Conservation (phyloP, 2,329 filamentous ascomycete species). For the Exserohilum rostratum region DNA sequence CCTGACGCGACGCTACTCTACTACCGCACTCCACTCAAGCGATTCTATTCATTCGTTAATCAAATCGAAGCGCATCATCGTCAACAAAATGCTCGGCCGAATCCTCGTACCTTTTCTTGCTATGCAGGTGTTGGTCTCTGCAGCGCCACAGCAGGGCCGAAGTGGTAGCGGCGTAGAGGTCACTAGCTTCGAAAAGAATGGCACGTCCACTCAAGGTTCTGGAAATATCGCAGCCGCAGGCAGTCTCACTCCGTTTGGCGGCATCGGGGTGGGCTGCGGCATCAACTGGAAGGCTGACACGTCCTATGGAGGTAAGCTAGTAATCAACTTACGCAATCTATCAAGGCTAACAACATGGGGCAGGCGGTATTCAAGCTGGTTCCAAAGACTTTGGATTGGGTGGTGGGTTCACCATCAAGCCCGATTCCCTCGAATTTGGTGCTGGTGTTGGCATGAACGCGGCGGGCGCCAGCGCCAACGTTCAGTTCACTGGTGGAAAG, state of each 20-base stretch:
- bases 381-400: conserved; percentile 16
- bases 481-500: conserved; percentile 13
- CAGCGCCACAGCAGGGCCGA: conserved; percentile 3
- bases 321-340: not conserved
- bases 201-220: conserved; percentile 10
- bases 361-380: conserved; percentile 17
- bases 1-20: no score
- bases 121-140: conserved; percentile 7
- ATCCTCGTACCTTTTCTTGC: conserved; percentile 1
- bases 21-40: not conserved
- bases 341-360: not conserved
- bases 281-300: conserved; percentile 14
- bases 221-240: conserved; percentile 17
- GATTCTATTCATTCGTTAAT: not conserved
- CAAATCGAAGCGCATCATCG: not conserved
- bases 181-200: conserved; percentile 11
- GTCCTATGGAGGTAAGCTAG: conserved; percentile 13
- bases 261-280: conserved; percentile 17
- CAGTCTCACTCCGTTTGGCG: conserved; percentile 12
- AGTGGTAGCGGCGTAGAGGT: conserved; percentile 3
- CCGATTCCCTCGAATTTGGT: conserved; percentile 3
- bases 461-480: conserved; percentile 9
- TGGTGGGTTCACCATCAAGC: conserved; percentile 15
- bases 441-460: conserved; percentile 15
- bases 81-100: conserved; percentile 4